Evolutionary conservation across 2,329 filamentous ascomycete species (phyloP).

Genomic region (Microcyclospora tardicrescens): DNA sequence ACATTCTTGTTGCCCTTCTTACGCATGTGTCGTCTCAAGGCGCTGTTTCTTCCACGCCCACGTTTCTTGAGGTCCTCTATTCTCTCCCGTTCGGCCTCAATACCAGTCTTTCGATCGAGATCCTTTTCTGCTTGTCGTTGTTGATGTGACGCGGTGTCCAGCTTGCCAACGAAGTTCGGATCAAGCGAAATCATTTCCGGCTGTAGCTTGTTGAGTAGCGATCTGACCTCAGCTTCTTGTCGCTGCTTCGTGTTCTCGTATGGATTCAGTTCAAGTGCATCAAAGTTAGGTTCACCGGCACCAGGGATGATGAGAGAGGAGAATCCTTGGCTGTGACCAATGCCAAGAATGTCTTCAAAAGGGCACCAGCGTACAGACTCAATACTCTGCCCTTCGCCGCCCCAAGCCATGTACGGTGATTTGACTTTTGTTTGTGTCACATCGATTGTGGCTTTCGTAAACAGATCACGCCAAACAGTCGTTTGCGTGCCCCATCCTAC

Average conservation of each 20-base stretch:
- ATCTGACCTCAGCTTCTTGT: slow-evolving; percentile 82
- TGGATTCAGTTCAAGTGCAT: slow-evolving; percentile 84
- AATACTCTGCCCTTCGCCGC: slow-evolving; percentile 67
- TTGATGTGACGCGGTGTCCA: slow-evolving; percentile 69
- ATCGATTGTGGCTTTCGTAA: slow-evolving; percentile 48
- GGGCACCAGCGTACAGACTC: slow-evolving; percentile 85
- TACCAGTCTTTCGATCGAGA: slow-evolving; percentile 51
- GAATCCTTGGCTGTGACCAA: slow-evolving; percentile 76
- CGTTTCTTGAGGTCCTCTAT: slow-evolving; percentile 56
- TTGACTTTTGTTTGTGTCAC: slow-evolving; percentile 60
- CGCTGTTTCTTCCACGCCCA: slow-evolving; percentile 79
- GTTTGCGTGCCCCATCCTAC: slow-evolving; percentile 84
- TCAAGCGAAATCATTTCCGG: slow-evolving; percentile 96
- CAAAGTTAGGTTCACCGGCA: slow-evolving; percentile 93
- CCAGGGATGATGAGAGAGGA: slow-evolving; percentile 82
- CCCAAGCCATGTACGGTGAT: slow-evolving; percentile 87
- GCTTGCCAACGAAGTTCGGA: slow-evolving; percentile 77
- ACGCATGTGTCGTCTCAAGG: slow-evolving; percentile 71
- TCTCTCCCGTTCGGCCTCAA: slow-evolving; percentile 37
- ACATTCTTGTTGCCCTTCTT: slow-evolving; percentile 91
- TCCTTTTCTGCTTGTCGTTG: slow-evolving; percentile 66
- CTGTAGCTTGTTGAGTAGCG: slow-evolving; percentile 82
- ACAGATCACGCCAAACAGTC: slow-evolving; percentile 83
- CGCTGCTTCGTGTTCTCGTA: slow-evolving; percentile 89
- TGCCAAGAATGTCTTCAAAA: slow-evolving; percentile 81